Percentiles rank a stretch among this genome's conserved stretches.
Conservation (phyloP, 371 early-diverging fungal species). For the Mucor lusitanicus region DNA sequence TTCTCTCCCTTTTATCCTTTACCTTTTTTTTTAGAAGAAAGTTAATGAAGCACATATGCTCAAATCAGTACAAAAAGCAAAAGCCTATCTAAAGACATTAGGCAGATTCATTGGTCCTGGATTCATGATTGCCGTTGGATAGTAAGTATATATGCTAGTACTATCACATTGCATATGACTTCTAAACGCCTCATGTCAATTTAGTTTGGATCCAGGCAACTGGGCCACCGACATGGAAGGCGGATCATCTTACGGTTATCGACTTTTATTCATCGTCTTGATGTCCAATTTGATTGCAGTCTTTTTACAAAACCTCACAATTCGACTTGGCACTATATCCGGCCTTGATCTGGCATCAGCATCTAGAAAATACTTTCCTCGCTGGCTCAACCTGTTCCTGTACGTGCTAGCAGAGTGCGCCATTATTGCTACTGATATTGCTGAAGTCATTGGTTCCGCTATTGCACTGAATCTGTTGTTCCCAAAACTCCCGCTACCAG, state of each 20-base stretch:
- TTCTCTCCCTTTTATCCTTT: neutral
- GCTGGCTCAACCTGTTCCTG: conserved; percentile 58
- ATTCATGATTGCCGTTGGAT: conserved; percentile 55
- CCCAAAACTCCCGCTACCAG: conserved; percentile 63
- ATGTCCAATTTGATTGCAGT: conserved; percentile 79
- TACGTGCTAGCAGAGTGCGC: conserved; percentile 76
- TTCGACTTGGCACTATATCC: conserved; percentile 79
- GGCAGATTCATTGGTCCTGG: conserved; percentile 50
- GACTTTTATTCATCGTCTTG: conserved; percentile 71
- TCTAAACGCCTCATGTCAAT: neutral
- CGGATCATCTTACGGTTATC: conserved; percentile 78
- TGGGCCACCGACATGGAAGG: conserved; percentile 77
- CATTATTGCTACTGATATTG: conserved; percentile 77
- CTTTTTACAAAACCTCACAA: conserved; percentile 74
- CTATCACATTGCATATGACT: neutral
- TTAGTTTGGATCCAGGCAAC: conserved; percentile 73
- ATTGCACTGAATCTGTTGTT: conserved; percentile 83
- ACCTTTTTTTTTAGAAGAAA: neutral
- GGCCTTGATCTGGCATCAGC: conserved; percentile 75
- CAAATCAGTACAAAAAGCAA: neutral
- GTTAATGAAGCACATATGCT: neutral
- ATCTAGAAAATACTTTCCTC: conserved; percentile 61
- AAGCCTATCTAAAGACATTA: conserved; percentile 20
- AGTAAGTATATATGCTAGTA: conserved; percentile 23
- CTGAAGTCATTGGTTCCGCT: conserved; percentile 86